phyloP scores from a whole-genome alignment of 1,284 basidiomycete genomes.

The Boletus smithii region DNA sequence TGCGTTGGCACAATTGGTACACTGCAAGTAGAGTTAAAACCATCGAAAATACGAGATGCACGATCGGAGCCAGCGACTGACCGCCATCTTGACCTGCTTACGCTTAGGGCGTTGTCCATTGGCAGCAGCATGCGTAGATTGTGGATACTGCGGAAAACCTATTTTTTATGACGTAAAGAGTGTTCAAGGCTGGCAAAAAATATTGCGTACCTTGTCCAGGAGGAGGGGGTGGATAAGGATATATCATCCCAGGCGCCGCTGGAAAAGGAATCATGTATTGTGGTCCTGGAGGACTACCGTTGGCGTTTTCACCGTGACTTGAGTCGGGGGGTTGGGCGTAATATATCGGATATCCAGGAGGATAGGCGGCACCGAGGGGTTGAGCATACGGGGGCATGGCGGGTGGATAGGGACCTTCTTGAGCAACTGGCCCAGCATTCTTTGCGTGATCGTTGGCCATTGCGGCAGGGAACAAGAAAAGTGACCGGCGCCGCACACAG shows the following conservation, averaged over 20 bases:
- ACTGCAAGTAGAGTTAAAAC: constrained; percentile 34
- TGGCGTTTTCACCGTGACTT: constrained; percentile 42
- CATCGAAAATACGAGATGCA: constrained; percentile 3
- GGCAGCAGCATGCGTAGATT: constrained; percentile 24
- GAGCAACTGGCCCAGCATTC: constrained; percentile 30
- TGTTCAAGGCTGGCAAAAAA: constrained; percentile 5
- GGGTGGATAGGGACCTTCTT: constrained; percentile 31
- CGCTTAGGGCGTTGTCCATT: constrained; percentile 55
- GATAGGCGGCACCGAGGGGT: constrained; percentile 30
- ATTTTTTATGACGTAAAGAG: constrained; percentile 32
- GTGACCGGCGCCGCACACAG: constrained; percentile 24
- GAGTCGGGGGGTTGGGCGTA: constrained; percentile 32
- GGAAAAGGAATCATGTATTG: constrained; percentile 52
- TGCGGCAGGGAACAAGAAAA: constrained; percentile 23
- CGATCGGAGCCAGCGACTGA: constrained; percentile 35
- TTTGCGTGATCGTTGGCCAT: constrained; percentile 35
- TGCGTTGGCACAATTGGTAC: constrained; percentile 81
- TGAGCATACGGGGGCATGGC: constrained; percentile 31
- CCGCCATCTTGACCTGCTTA: constrained; percentile 87
- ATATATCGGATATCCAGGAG: constrained; percentile 34
- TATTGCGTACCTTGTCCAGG: constrained; percentile 42
- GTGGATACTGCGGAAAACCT: constrained; percentile 32
- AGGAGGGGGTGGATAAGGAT: constrained; percentile 50
- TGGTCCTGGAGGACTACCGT: constrained; percentile 43
- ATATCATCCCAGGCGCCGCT: constrained; percentile 59